phyloP scores from a whole-genome alignment of 2,329 filamentous ascomycete genomes.

The Penicillium sp. region DNA sequence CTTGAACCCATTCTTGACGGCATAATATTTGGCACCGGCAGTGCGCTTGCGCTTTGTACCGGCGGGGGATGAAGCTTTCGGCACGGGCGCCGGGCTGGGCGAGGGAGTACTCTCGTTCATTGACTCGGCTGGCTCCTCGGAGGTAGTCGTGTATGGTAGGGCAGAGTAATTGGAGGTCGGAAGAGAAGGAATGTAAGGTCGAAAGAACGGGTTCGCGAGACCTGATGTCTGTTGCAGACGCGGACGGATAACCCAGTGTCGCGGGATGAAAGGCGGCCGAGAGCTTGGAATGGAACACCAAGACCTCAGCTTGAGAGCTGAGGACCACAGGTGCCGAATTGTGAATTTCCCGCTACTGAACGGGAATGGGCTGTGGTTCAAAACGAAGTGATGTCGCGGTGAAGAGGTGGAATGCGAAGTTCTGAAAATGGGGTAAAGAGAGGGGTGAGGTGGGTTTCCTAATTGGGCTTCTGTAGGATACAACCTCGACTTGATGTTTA shows the following conservation, averaged over 20 bases:
- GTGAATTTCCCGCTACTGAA: slow-evolving; percentile 1
- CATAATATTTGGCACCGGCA: slow-evolving; percentile 55
- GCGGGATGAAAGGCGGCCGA: slow-evolving; percentile 19
- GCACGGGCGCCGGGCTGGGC: slow-evolving; percentile 30
- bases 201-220: neutral
- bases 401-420: neutral
- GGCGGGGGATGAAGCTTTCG: slow-evolving; percentile 29
- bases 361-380: neutral
- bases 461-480: slow-evolving; percentile 4
- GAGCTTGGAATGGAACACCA: slow-evolving; percentile 25
- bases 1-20: slow-evolving; percentile 55
- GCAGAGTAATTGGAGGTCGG: neutral
- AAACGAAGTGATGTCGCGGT: neutral
- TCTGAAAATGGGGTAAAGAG: slow-evolving; percentile 1
- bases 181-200: neutral
- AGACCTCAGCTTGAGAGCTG: slow-evolving; percentile 27
- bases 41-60: slow-evolving; percentile 55
- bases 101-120: slow-evolving; percentile 35
- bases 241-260: slow-evolving; percentile 11
- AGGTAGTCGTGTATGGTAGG: slow-evolving; percentile 1
- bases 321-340: slow-evolving; percentile 17
- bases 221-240: slow-evolving; percentile 12
- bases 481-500: no score
- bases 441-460: slow-evolving; percentile 7
- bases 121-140: slow-evolving; percentile 6